phyloP scores from a whole-genome alignment of 2,329 filamentous ascomycete genomes.

The Colletotrichum plurivorum region DNA sequence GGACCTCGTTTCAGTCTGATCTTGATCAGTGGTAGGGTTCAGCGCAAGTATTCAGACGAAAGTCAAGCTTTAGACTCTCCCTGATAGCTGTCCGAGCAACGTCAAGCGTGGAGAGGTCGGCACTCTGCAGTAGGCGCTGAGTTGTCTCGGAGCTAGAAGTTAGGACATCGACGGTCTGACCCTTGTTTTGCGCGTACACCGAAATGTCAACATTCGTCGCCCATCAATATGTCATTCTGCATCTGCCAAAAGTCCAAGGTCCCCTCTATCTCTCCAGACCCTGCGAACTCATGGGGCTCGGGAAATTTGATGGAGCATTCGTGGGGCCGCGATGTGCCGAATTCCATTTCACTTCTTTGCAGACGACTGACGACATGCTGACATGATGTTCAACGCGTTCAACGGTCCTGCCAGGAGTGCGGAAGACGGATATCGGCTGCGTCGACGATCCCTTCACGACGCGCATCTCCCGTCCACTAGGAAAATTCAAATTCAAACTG shows the following conservation, averaged over 20 bases:
- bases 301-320: conserved; percentile 1
- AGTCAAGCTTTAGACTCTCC: neutral
- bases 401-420: neutral
- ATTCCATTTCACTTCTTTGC: neutral
- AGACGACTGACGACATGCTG: conserved; percentile 15
- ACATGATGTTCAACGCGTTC: neutral
- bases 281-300: conserved; percentile 3
- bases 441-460: neutral
- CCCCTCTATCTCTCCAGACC: neutral
- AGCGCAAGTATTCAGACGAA: neutral
- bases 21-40: conserved; percentile 19
- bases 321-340: neutral
- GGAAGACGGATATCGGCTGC: neutral
- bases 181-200: neutral
- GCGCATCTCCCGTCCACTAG: conserved; percentile 2
- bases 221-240: conserved; percentile 8
- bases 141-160: conserved; percentile 17
- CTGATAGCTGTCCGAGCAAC: neutral
- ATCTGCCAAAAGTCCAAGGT: neutral
- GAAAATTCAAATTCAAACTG: neutral
- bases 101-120: neutral
- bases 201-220: neutral
- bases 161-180: neutral
- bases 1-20: conserved; percentile 9
- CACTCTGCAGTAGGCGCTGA: conserved; percentile 7